phyloP scores from a whole-genome alignment of 176 grass and related monocot species.

The Aegilops umbellulata region DNA sequence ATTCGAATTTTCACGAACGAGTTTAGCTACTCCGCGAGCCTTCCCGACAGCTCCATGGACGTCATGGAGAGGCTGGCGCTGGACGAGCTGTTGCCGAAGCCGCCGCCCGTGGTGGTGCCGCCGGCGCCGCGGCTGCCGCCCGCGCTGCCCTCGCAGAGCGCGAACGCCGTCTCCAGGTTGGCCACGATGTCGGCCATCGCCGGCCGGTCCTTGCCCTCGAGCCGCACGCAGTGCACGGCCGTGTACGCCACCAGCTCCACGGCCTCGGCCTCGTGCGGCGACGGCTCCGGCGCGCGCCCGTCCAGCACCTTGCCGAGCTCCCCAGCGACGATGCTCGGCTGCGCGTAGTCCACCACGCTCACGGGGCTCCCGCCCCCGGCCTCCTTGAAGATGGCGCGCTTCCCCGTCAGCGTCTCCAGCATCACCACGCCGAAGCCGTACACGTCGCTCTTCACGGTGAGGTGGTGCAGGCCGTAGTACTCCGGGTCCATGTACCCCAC shows the following conservation, averaged over 20 bases:
- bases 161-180: constrained; percentile 76
- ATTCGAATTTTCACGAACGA: neutral
- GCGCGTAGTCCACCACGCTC: constrained; percentile 72
- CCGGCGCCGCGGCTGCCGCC: constrained; percentile 25
- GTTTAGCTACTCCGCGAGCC: neutral
- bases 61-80: constrained; percentile 65
- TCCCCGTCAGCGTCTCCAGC: constrained; percentile 81
- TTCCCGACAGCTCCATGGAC: constrained; percentile 45
- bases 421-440: constrained; percentile 93
- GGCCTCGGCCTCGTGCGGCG: constrained; percentile 62
- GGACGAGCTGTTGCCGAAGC: constrained; percentile 48
- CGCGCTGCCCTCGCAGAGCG: constrained; percentile 55
- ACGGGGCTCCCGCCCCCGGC: constrained; percentile 47
- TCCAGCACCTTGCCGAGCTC: constrained; percentile 68
- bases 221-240: constrained; percentile 67
- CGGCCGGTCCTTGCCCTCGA: constrained; percentile 72
- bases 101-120: neutral
- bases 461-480: constrained; percentile 86
- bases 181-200: constrained; percentile 69
- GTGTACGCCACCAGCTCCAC: constrained; percentile 78
- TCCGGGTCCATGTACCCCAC: constrained; percentile 99
- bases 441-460: constrained; percentile 94
- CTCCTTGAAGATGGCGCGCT: constrained; percentile 69
- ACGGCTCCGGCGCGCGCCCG: constrained; percentile 29
- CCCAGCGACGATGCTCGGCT: constrained; percentile 47